A percentile compares a stretch with the other conserved stretches of the same genome.
Evolutionary conservation across 352 stramenopile species (phyloP).

Genomic region (Globisporangium carolinianum): DNA sequence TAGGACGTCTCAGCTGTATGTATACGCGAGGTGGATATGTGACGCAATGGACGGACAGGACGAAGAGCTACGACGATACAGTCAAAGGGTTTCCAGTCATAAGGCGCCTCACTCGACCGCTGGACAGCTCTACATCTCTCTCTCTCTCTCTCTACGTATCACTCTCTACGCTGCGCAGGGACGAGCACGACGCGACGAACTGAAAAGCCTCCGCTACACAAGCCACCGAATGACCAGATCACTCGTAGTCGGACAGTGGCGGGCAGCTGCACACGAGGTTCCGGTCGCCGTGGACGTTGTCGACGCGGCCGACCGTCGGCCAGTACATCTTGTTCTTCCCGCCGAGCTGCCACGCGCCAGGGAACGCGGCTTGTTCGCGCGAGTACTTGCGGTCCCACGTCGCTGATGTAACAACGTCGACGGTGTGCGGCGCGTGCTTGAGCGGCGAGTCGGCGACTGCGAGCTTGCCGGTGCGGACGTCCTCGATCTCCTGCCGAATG

Average conservation of each 20-base stretch:
- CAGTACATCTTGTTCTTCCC: slow-evolving; percentile 97
- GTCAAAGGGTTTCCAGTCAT: slow-evolving; percentile 1
- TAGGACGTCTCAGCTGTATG: not conserved
- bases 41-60: no score
- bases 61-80: not conserved
- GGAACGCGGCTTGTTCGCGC: slow-evolving; percentile 92
- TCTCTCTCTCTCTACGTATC: not conserved
- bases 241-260: slow-evolving; percentile 92
- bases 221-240: slow-evolving; percentile 5
- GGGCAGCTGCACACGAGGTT: slow-evolving; percentile 98
- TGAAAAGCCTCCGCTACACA: slow-evolving; percentile 5
- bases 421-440: slow-evolving; percentile 96
- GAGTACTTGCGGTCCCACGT: slow-evolving; percentile 95
- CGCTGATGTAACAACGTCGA: slow-evolving; percentile 88
- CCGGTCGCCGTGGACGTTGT: slow-evolving; percentile 99
- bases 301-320: slow-evolving; percentile 94
- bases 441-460: slow-evolving; percentile 91
- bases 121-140: not conserved
- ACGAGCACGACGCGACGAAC: not conserved
- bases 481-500: slow-evolving; percentile 97
- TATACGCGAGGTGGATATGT: no score
- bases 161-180: not conserved
- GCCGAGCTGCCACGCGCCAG: slow-evolving; percentile 90
- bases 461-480: slow-evolving; percentile 91
- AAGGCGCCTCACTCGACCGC: not conserved